A percentile compares a stretch with the other conserved stretches of the same genome.
Evolutionary conservation across 1,284 basidiomycete genomes (phyloP).

Genomic region (Meira nashicola): DNA sequence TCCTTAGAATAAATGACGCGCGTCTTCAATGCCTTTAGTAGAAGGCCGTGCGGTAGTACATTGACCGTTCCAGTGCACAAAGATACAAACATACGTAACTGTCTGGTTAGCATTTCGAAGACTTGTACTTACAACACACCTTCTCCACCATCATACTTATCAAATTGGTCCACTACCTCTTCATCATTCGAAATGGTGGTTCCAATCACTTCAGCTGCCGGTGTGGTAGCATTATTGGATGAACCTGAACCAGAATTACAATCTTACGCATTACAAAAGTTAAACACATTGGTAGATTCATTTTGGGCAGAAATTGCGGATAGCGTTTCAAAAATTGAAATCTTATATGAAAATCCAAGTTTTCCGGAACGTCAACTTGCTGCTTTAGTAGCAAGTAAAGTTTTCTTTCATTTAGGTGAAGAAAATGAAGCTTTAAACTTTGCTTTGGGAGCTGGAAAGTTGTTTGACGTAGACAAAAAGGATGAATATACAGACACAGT

Average conservation of each 20-base stretch:
- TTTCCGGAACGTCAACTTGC: slow-evolving; percentile 48
- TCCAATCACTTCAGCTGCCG: slow-evolving; percentile 21
- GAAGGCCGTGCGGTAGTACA: no score
- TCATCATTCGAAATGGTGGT: background rate
- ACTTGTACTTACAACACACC: no score
- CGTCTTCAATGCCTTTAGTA: no score
- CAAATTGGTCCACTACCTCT: no score
- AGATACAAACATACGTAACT: no score
- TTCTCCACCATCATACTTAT: no score
- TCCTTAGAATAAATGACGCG: no score
- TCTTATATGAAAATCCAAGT: slow-evolving; percentile 47
- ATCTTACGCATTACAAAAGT: slow-evolving; percentile 48
- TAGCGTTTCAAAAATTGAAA: slow-evolving; percentile 47
- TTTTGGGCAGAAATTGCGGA: slow-evolving; percentile 53
- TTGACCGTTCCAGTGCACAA: no score
- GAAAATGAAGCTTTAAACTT: slow-evolving; percentile 50
- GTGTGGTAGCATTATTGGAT: slow-evolving; percentile 49
- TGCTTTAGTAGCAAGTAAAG: slow-evolving; percentile 50
- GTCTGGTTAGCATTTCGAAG: no score
- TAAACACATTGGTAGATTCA: slow-evolving; percentile 45
- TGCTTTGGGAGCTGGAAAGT: slow-evolving; percentile 47
- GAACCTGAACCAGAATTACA: slow-evolving; percentile 50
- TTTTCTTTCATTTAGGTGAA: slow-evolving; percentile 52
- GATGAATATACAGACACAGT: slow-evolving; percentile 52
- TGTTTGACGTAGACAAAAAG: slow-evolving; percentile 49